phyloP scores from a whole-genome alignment of 1,284 basidiomycete genomes.

The Pholiota adiposa region DNA sequence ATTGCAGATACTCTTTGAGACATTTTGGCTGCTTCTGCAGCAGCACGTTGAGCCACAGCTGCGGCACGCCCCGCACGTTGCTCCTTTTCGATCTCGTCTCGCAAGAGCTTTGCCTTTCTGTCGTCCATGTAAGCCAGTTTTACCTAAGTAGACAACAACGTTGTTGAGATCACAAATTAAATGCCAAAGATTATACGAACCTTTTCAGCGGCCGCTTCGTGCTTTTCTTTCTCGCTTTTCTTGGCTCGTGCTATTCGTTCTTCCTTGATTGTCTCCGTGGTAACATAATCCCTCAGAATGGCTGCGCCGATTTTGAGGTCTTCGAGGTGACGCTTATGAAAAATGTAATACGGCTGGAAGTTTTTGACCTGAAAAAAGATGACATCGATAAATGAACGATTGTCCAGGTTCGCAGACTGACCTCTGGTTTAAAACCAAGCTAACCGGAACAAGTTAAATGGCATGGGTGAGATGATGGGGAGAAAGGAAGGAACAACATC shows the following conservation, averaged over 20 bases:
- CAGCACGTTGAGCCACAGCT: constrained; percentile 15
- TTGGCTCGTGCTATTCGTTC: constrained; percentile 49
- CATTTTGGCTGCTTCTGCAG: constrained; percentile 1
- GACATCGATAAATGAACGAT: neutral
- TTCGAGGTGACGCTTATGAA: constrained; percentile 52
- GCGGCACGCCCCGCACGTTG: constrained; percentile 46
- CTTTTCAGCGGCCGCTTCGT: constrained; percentile 50
- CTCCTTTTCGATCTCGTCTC: constrained; percentile 62
- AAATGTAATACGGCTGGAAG: constrained; percentile 71
- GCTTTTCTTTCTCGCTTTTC: constrained; percentile 59
- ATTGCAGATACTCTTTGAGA: constrained; percentile 9
- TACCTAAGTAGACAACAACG: constrained; percentile 47
- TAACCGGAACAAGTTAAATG: constrained; percentile 29
- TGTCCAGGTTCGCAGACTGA: constrained; percentile 26
- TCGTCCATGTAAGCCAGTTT: constrained; percentile 79
- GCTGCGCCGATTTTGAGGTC: constrained; percentile 65
- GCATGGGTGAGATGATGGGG: neutral
- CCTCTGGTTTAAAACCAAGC: constrained; percentile 75
- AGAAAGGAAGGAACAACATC: constrained; percentile 15
- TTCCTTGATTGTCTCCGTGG: constrained; percentile 57
- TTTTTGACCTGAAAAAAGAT: constrained; percentile 41
- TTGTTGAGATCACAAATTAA: neutral
- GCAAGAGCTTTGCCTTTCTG: constrained; percentile 55
- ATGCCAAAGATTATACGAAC: constrained; percentile 2
- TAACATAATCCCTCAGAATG: constrained; percentile 65